Evolutionary conservation across 768 basidiomycete species (phyloP), one percentile per base, ranked within the genome.

Genomic region (Suillus subluteus): DNA sequence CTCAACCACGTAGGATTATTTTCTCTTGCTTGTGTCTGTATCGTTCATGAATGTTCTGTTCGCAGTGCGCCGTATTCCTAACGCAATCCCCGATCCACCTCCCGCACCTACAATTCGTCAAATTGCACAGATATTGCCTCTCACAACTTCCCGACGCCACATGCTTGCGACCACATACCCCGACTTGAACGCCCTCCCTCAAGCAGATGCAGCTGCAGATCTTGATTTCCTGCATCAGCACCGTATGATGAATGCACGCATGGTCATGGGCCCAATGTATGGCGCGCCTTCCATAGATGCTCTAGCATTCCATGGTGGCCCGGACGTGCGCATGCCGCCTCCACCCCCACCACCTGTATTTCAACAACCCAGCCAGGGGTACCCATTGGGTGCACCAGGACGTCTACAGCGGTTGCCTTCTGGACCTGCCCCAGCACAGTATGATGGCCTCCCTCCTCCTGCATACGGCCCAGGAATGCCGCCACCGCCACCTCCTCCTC

Each of bases 41-140:
- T 12, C 12, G 40, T 46, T 65, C 44, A 61, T 16, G 23, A 54
- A 26, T 48, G 26, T 52, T 37, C 38, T 52, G 40, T 58, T 66
- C 13, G 52, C 56, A 88, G 91, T 82, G 21, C 89, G 90, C 23
- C 84, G 86, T 40, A 83, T 94, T 59, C 92, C 91, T 0, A 76
- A 77, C 23, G 79, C 82, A 21, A 85, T 84, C 13, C 80, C 82
- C 35, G 82, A 86, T 26, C 79, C 85, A 3, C 84, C 84, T 12
- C 82, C 83, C 6, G 81, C 88, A 12, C 91, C 88, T 1, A 85
- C 87, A 12, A 79, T 93, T 38, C 86, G 88, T n/a, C 86, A 89
- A 71, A 85, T 92, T 38, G 78, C 89, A 71, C 88, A 87, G 69
- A 80, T 85, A 16, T 82, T 85, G 66, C 87, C 89, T 1, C 84